Evolutionary conservation across 2,329 filamentous ascomycete genomes (phyloP).

Genomic region (Chrysosphaeria jannelii): DNA sequence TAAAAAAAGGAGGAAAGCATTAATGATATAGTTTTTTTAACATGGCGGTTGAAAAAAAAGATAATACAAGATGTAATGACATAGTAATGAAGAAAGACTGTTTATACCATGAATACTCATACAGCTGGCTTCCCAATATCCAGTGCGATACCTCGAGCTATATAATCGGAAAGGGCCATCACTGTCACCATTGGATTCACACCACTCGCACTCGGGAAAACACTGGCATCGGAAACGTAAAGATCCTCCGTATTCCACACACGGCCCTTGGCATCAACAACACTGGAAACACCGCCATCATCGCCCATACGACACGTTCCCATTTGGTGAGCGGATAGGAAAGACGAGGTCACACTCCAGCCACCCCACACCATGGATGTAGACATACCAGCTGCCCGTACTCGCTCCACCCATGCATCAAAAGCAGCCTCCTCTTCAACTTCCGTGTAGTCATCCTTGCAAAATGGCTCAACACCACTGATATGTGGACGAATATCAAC

Average conservation of each 20-base stretch:
- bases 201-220: slow-evolving; percentile 46
- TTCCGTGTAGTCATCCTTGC: slow-evolving; percentile 4
- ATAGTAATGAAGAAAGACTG: too few species aligned
- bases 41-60: background rate
- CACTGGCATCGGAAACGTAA: slow-evolving; percentile 44
- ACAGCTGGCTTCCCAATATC: too few species aligned
- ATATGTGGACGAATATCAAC: slow-evolving; percentile 43
- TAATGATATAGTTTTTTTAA: background rate
- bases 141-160: slow-evolving; percentile 23
- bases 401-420: slow-evolving; percentile 23
- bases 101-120: background rate
- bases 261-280: slow-evolving; percentile 24
- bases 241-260: slow-evolving; percentile 36
- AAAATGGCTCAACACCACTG: slow-evolving; percentile 27
- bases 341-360: slow-evolving; percentile 19
- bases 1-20: background rate
- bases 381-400: slow-evolving; percentile 9
- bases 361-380: slow-evolving; percentile 8
- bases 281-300: slow-evolving; percentile 14
- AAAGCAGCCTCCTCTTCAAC: slow-evolving; percentile 29
- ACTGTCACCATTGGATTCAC: slow-evolving; percentile 59
- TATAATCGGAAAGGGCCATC: slow-evolving; percentile 40
- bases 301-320: slow-evolving; percentile 43
- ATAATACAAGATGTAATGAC: background rate
- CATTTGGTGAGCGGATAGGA: slow-evolving; percentile 55